These are phyloP conservation scores for Eimeria acervulina DNA, from an alignment of 169 alveolate genomes.

Conservation along the genomic window DNA sequence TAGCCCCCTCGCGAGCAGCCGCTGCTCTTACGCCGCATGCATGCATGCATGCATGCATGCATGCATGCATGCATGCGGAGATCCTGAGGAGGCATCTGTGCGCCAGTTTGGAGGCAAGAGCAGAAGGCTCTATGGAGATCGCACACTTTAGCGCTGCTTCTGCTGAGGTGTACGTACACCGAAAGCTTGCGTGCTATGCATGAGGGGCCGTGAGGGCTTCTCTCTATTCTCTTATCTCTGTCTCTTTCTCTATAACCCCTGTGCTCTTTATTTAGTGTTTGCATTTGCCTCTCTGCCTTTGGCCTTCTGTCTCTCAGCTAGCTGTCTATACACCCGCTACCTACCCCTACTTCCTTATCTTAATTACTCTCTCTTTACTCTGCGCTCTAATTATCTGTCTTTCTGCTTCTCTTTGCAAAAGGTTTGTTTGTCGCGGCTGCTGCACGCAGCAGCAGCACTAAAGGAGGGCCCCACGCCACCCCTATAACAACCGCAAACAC, in stretches of 20 bases:
- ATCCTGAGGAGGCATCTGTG: not conserved
- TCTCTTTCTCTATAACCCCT: not conserved
- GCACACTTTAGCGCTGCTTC: not conserved
- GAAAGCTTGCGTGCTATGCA: no score
- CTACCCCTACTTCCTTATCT: not conserved
- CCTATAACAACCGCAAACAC: not conserved
- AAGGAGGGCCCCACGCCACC: no score
- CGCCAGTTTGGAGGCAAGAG: no score
- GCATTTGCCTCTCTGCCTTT: not conserved
- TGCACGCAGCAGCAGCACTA: no score
- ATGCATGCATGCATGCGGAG: constrained; percentile 33
- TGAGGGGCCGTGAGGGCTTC: no score
- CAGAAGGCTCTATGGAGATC: no score
- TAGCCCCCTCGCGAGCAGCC: no score
- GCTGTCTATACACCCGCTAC: not conserved
- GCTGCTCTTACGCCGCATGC: not conserved
- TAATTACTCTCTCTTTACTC: no score
- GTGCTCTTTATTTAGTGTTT: not conserved
- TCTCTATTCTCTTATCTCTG: not conserved
- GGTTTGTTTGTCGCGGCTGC: no score
- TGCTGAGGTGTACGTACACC: no score
- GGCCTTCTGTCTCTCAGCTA: not conserved
- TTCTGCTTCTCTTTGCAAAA: not conserved
- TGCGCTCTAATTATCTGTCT: not conserved
- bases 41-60: constrained; percentile 63